phyloP scores from a whole-genome alignment of 2,329 filamentous ascomycete genomes.

The Apiospora saccharicola region DNA sequence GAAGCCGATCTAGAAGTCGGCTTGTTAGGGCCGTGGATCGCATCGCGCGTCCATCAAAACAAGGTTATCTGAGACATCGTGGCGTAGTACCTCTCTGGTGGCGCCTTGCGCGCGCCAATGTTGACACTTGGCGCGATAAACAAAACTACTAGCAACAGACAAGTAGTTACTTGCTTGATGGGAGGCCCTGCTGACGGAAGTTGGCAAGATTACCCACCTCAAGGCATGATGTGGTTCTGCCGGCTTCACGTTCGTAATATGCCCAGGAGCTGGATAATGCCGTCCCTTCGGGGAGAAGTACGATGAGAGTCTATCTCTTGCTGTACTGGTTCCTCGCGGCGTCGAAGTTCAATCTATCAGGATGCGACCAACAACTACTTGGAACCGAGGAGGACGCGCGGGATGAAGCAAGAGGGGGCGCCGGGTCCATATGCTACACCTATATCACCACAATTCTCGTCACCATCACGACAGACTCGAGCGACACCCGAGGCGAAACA shows the following conservation, averaged over 20 bases:
- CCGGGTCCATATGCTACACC: slow-evolving; percentile 30
- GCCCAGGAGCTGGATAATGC: neutral
- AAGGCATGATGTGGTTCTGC: neutral
- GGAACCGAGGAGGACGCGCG: neutral
- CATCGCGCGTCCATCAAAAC: neutral
- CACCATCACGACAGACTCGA: slow-evolving; percentile 18
- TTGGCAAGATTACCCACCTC: neutral
- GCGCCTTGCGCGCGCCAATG: neutral
- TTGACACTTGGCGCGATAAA: neutral
- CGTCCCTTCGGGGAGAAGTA: neutral
- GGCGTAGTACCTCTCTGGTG: neutral
- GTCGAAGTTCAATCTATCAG: neutral
- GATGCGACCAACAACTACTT: neutral
- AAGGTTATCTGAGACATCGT: slow-evolving; percentile 7
- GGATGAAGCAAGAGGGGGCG: neutral
- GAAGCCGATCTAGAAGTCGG: neutral
- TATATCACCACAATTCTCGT: slow-evolving; percentile 33
- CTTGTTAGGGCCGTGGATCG: neutral
- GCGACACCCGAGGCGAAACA: neutral
- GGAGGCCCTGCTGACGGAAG: neutral
- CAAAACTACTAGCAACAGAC: neutral
- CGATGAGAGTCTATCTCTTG: neutral
- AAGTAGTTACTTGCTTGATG: neutral
- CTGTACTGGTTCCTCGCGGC: neutral
- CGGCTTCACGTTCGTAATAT: neutral